These are phyloP conservation scores for Sistotremastrum suecicum DNA, from an alignment of 768 basidiomycete genomes.

Conservation along the genomic window DNA sequence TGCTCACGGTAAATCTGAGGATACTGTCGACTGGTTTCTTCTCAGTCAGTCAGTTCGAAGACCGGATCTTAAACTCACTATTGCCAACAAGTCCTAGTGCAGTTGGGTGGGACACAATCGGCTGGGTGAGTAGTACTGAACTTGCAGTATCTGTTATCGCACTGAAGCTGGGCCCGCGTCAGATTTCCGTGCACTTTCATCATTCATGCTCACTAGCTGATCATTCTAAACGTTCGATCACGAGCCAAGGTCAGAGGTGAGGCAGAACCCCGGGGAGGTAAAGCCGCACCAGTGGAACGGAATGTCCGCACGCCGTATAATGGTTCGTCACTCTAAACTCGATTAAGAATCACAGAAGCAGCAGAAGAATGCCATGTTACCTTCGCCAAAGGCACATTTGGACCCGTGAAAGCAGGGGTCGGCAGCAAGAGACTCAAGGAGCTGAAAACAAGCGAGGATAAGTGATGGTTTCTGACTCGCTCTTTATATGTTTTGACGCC, in stretches of 20 bases:
- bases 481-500: too few species aligned
- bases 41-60: not conserved
- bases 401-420: slow-evolving; percentile 2
- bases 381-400: slow-evolving; percentile 63
- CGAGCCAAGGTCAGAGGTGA: slow-evolving; percentile 1
- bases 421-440: slow-evolving; percentile 9
- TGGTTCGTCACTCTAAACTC: slow-evolving; percentile 35
- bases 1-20: slow-evolving; percentile 55
- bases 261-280: not conserved
- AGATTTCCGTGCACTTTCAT: slow-evolving; percentile 9
- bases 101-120: slow-evolving; percentile 44
- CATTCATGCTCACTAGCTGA: slow-evolving; percentile 31
- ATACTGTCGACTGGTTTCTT: slow-evolving; percentile 42
- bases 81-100: slow-evolving; percentile 58
- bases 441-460: slow-evolving; percentile 10
- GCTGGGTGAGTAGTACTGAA: slow-evolving; percentile 53
- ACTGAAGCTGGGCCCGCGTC: slow-evolving; percentile 36
- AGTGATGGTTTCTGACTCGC: too few species aligned
- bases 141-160: slow-evolving; percentile 51
- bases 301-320: slow-evolving; percentile 44
- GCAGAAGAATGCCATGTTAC: slow-evolving; percentile 23
- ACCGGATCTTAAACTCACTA: slow-evolving; percentile 36
- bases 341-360: slow-evolving; percentile 7
- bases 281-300: slow-evolving; percentile 33
- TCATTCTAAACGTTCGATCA: slow-evolving; percentile 31